Evolutionary conservation across 1,139 yeast genomes (phyloP).

Genomic region (Diutina sp.): DNA sequence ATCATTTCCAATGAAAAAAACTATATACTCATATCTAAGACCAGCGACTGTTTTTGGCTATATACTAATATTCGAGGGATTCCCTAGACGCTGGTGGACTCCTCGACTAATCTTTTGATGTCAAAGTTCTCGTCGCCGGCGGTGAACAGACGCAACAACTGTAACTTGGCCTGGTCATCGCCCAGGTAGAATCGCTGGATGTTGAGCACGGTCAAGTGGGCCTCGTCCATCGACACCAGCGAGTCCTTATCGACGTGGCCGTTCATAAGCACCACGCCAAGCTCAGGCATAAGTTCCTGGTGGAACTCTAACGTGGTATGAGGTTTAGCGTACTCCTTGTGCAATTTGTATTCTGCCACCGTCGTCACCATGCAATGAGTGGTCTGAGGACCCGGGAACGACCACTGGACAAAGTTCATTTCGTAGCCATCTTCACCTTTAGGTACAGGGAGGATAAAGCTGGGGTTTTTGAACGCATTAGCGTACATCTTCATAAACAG

Average conservation of each 20-base stretch:
- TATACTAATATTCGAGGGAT: not conserved
- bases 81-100: constrained; percentile 43
- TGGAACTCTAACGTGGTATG: constrained; percentile 89
- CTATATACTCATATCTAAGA: no score
- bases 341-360: constrained; percentile 83
- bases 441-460: constrained; percentile 62
- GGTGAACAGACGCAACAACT: constrained; percentile 56
- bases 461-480: constrained; percentile 64
- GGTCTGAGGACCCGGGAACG: constrained; percentile 74
- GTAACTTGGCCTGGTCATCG: constrained; percentile 40
- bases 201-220: constrained; percentile 67
- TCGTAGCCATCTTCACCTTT: constrained; percentile 50
- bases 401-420: constrained; percentile 91
- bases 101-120: constrained; percentile 53
- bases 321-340: constrained; percentile 86
- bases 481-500: constrained; percentile 50
- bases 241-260: constrained; percentile 72
- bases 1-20: no score
- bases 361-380: constrained; percentile 87
- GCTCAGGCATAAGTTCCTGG: constrained; percentile 53
- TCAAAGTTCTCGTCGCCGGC: constrained; percentile 51
- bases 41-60: not conserved
- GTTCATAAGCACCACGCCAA: constrained; percentile 71
- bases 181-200: constrained; percentile 82
- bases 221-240: constrained; percentile 51